phyloP scores from a whole-genome alignment of 306 rosid species.

The Sindora glabra region DNA sequence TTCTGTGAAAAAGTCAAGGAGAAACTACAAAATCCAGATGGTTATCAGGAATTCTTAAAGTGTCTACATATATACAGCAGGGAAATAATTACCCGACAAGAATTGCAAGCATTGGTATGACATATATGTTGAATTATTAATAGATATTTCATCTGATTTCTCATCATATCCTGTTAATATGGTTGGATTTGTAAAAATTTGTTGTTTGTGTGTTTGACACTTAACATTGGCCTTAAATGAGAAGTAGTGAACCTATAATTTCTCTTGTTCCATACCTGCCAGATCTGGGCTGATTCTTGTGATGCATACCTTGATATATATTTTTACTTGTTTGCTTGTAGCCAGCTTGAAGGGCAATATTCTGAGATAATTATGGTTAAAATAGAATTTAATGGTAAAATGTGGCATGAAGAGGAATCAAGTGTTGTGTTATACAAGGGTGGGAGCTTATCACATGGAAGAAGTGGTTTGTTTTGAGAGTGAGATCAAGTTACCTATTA shows the following conservation, averaged over 20 bases:
- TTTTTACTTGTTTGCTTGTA: neutral
- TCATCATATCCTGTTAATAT: constrained; percentile 6
- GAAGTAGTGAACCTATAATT: neutral
- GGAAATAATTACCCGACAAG: constrained; percentile 83
- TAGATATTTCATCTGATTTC: constrained; percentile 11
- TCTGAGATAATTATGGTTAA: neutral
- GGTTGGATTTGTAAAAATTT: neutral
- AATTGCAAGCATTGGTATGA: constrained; percentile 84
- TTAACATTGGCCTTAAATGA: neutral
- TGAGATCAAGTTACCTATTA: constrained; percentile 8
- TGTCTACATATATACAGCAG: constrained; percentile 92
- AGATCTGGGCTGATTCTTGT: neutral
- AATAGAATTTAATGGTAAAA: neutral
- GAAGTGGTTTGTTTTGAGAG: neutral
- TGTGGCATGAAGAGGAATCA: neutral
- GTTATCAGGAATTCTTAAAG: constrained; percentile 95
- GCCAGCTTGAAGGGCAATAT: neutral
- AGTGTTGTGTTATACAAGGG: neutral
- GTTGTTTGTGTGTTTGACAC: neutral
- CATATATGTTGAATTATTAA: neutral
- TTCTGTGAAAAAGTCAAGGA: constrained; percentile 89
- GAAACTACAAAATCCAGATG: constrained; percentile 66
- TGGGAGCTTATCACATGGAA: neutral
- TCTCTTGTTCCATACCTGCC: too few species aligned
- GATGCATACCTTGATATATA: too few species aligned